Percentiles rank a stretch among this genome's conserved stretches.
phyloP scores from a whole-genome alignment of 345 rosid species.

The Camelina hispida region DNA sequence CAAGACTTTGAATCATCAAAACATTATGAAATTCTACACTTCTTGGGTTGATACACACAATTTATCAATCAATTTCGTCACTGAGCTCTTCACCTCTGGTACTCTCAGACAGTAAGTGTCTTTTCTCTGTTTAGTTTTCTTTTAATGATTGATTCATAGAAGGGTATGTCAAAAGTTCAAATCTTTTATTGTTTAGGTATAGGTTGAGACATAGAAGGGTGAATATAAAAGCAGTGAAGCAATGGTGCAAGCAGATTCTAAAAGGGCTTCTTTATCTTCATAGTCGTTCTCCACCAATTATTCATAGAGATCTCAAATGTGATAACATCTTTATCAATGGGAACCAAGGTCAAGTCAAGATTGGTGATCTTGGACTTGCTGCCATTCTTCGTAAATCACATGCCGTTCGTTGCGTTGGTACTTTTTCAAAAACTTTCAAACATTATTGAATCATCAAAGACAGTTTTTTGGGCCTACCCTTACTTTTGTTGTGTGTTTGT shows the following conservation, averaged over 20 bases:
- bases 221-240: conserved; percentile 91
- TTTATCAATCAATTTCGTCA: conserved; percentile 90
- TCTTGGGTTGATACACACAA: conserved; percentile 92
- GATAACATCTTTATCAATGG: conserved; percentile 98
- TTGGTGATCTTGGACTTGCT: conserved; percentile 98
- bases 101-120: conserved; percentile 81
- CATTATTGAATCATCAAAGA: conserved; percentile 11
- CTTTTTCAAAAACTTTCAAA: conserved; percentile 22
- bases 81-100: conserved; percentile 96
- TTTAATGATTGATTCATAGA: not conserved
- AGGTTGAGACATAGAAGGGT: conserved; percentile 85
- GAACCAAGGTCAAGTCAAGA: conserved; percentile 97
- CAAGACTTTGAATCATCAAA: conserved; percentile 84
- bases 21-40: conserved; percentile 91
- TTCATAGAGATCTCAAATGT: conserved; percentile 97
- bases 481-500: not conserved
- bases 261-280: conserved; percentile 86
- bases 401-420: conserved; percentile 95
- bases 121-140: not conserved
- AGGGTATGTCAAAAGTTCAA: conserved; percentile 23
- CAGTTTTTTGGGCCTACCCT: conserved; percentile 22
- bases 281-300: conserved; percentile 84
- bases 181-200: conserved; percentile 52
- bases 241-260: conserved; percentile 95
- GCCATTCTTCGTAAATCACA: conserved; percentile 90